Conservation (phyloP, 1,284 basidiomycete genomes). For the Naganishia cerealis region DNA sequence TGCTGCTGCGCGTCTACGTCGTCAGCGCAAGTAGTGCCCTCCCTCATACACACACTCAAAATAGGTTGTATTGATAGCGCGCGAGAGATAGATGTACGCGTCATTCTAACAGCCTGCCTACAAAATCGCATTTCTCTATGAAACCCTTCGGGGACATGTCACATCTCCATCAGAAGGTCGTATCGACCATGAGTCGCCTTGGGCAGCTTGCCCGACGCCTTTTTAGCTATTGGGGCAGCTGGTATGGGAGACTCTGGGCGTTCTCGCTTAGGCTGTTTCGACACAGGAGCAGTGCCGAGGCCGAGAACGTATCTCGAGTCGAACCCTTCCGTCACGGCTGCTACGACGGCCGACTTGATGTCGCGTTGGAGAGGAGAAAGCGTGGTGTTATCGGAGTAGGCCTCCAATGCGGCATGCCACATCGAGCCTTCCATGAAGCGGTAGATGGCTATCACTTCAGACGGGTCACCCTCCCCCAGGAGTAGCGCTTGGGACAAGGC, state of each 20-base stretch:
- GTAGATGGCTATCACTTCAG: conserved; percentile 1
- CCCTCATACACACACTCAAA: background rate
- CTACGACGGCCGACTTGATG: conserved; percentile 1
- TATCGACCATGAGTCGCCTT: conserved; percentile 16
- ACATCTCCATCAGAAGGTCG: conserved; percentile 18
- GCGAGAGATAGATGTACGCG: background rate
- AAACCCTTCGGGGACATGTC: background rate
- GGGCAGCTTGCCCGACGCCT: background rate
- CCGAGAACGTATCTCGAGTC: conserved; percentile 13
- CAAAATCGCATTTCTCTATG: background rate
- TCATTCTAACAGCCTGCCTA: background rate
- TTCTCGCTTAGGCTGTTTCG: conserved; percentile 17
- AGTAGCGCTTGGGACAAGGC: conserved; percentile 49
- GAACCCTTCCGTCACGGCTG: conserved; percentile 13
- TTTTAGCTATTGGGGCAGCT: conserved; percentile 9
- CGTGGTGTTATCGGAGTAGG: background rate
- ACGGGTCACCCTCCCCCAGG: conserved; percentile 35
- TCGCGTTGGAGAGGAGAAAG: background rate
- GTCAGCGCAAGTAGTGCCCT: conserved; percentile 16
- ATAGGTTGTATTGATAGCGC: conserved; percentile 11
- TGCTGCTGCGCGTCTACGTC: conserved; percentile 21
- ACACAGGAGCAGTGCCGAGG: background rate
- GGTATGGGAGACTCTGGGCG: conserved; percentile 10
- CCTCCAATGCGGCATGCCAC: conserved; percentile 29
- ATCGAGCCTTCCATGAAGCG: conserved; percentile 31